Evolutionary conservation across 768 basidiomycete species (phyloP).

Genomic region (Tricholoma sp.): DNA sequence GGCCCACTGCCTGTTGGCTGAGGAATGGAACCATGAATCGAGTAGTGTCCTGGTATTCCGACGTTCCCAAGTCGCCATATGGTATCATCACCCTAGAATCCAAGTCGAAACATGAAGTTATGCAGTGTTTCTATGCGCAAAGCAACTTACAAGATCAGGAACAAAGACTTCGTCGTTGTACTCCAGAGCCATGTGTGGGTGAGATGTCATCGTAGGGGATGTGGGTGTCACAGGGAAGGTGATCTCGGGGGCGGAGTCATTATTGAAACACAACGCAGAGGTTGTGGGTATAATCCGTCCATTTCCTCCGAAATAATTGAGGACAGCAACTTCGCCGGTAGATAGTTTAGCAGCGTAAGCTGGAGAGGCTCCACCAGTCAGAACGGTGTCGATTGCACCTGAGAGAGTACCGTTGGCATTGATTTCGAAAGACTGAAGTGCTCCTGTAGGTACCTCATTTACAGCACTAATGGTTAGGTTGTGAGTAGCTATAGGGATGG

Average conservation of each 20-base stretch:
- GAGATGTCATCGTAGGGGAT: slow-evolving; percentile 32
- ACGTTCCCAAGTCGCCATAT: slow-evolving; percentile 54
- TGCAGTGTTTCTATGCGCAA: background rate
- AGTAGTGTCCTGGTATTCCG: slow-evolving; percentile 38
- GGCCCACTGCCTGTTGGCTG: slow-evolving; percentile 46
- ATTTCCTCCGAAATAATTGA: slow-evolving; percentile 56
- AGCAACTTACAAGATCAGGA: slow-evolving; percentile 46
- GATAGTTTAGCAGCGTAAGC: slow-evolving; percentile 47
- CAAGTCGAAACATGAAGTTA: background rate
- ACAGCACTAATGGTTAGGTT: slow-evolving; percentile 37
- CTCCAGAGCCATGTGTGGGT: slow-evolving; percentile 61
- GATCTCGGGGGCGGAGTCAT: slow-evolving; percentile 35
- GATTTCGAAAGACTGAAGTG: slow-evolving; percentile 56
- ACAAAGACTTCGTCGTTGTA: slow-evolving; percentile 49
- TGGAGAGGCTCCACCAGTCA: slow-evolving; percentile 47
- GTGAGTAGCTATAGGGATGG: background rate
- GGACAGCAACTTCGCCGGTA: slow-evolving; percentile 53
- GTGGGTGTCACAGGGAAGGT: slow-evolving; percentile 43
- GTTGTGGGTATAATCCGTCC: slow-evolving; percentile 48
- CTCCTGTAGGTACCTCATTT: slow-evolving; percentile 47
- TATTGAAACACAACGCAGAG: slow-evolving; percentile 27
- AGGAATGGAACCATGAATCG: slow-evolving; percentile 47
- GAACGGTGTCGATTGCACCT: slow-evolving; percentile 36
- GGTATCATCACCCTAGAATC: slow-evolving; percentile 50
- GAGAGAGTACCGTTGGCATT: slow-evolving; percentile 40